phyloP scores from a whole-genome alignment of 1,139 yeast genomes.

The Scheffersomyces illinoinensis region DNA sequence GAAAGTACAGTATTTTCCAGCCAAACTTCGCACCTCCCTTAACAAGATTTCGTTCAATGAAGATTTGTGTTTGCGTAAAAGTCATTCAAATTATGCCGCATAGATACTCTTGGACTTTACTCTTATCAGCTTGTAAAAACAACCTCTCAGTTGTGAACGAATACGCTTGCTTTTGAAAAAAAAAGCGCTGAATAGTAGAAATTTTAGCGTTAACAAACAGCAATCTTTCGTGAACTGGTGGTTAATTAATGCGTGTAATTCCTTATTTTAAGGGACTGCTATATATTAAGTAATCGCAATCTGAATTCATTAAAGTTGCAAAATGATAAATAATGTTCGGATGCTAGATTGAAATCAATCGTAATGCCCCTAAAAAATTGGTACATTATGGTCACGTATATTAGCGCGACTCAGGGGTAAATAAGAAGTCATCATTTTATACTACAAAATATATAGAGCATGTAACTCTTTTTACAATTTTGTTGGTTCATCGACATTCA shows the following conservation, averaged over 20 bases:
- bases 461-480: too few relatives aligned
- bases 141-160: neutral
- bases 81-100: neutral
- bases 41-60: neutral
- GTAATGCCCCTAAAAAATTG: too few relatives aligned
- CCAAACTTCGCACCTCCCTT: neutral
- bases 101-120: neutral
- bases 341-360: too few relatives aligned
- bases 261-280: too few relatives aligned
- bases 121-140: neutral
- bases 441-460: too few relatives aligned
- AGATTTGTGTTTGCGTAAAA: neutral
- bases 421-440: too few relatives aligned
- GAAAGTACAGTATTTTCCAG: neutral
- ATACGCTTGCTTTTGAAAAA: neutral
- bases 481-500: too few relatives aligned
- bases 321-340: too few relatives aligned
- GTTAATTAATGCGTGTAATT: too few relatives aligned
- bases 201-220: neutral
- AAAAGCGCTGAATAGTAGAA: neutral
- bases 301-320: too few relatives aligned
- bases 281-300: too few relatives aligned
- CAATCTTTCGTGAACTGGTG: neutral
- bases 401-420: neutral
- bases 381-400: too few relatives aligned